Conservation (phyloP, 257 asterid species). For the Lycium ferocissimum region DNA sequence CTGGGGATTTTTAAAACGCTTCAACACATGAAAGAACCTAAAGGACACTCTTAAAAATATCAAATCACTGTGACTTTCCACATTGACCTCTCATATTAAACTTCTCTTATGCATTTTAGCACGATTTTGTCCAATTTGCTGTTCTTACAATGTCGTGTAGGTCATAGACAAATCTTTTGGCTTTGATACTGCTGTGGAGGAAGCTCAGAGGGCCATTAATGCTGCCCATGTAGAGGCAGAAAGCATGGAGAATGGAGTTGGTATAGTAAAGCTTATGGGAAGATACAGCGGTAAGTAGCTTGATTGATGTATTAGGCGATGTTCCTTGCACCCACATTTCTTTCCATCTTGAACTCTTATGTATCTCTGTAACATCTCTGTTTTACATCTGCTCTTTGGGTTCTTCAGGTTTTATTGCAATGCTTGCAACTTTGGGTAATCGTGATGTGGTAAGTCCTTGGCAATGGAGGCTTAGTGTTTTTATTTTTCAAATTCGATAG, state of each 20-base stretch:
- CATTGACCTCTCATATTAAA: neutral
- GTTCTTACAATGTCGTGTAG: slow-evolving; percentile 42
- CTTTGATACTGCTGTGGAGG: slow-evolving; percentile 97
- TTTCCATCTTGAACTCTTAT: slow-evolving; percentile 25
- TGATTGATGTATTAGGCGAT: slow-evolving; percentile 15
- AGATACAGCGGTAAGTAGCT: slow-evolving; percentile 78
- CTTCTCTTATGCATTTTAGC: slow-evolving; percentile 11
- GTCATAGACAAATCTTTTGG: slow-evolving; percentile 98
- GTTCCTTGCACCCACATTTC: slow-evolving; percentile 31
- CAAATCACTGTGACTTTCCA: neutral
- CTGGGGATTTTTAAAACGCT: neutral
- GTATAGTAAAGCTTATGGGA: slow-evolving; percentile 97
- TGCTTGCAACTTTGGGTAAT: slow-evolving; percentile 93
- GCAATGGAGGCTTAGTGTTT: slow-evolving; percentile 7
- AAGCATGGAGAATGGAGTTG: slow-evolving; percentile 89
- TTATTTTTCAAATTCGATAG: neutral
- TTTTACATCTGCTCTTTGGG: slow-evolving; percentile 20
- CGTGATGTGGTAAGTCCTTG: slow-evolving; percentile 83
- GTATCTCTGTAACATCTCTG: neutral
- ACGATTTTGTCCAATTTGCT: neutral
- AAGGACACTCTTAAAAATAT: slow-evolving; percentile 1
- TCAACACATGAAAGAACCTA: slow-evolving; percentile 10
- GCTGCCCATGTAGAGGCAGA: slow-evolving; percentile 99
- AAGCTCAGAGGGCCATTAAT: slow-evolving; percentile 97
- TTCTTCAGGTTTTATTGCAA: slow-evolving; percentile 86